Evolutionary conservation across 1,284 basidiomycete genomes (phyloP), one percentile per base, ranked within the genome.

Genomic region (Malassezia dermatis): DNA sequence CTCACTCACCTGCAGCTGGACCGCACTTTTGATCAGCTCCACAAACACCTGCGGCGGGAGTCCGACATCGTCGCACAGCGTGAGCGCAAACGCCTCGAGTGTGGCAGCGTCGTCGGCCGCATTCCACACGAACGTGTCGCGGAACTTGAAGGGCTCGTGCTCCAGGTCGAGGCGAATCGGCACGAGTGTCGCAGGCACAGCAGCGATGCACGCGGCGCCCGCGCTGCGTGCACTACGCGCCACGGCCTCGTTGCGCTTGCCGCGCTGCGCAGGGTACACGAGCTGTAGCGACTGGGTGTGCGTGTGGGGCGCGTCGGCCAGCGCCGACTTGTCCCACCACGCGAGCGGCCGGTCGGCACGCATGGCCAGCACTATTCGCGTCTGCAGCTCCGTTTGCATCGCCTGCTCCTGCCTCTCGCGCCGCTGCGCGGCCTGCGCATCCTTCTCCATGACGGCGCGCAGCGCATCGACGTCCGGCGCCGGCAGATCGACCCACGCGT

Each of bases 91-190:
- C 34, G 83, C 76, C 68, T 94, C 88, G 2, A 90, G 88, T 0
- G 88, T 87, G 32, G 94, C 83, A 49, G 89, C 79, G 2, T 86
- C 83, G 75, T 96, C 93, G 88, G 71, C 45, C 49, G 91, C 78
- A 71, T 98, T 95, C 93, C 93, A 99, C 31, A 93, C 83, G 75
- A 98, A 95, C 0, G 93, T 91, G 74, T 99, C 93, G 34, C 89
- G 83, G 79, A 96, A 83, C 76, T 86, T 88, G 73, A 86, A 85
- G 70, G 88, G 86, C 48, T 81, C 81, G 51, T 93, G 84, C 65
- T 98, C 94, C 66, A 96, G 84, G 75, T 98, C 94, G 48, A 99
- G 79, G 19, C 93, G 83, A 48, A 98, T 87, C 2, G 93, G 93
- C 6, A 98, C 86, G 32, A 96, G 82, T 65, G 83, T 79, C 71